These are phyloP conservation scores for Friedmanniomyces endolithicus DNA, from an alignment of 495 filamentous ascomycete species.

Conservation along the genomic window DNA sequence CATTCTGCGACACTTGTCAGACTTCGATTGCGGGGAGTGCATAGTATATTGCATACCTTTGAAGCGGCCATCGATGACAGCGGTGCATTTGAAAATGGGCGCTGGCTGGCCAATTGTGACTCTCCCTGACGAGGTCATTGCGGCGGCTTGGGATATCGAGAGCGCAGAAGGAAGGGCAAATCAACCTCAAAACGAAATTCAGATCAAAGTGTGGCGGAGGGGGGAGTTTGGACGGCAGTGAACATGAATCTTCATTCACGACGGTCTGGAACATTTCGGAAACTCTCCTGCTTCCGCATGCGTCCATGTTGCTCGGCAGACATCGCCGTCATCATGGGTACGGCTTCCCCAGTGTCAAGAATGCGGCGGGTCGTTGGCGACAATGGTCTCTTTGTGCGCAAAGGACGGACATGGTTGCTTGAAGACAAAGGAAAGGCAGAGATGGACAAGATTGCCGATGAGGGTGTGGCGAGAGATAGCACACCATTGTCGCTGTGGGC, in stretches of 20 bases:
- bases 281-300: background rate
- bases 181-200: no score
- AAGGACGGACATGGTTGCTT: background rate
- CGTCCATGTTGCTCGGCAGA: background rate
- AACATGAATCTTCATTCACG: background rate
- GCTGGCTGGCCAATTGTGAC: constrained; percentile 6
- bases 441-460: background rate
- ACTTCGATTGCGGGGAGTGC: background rate
- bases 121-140: background rate
- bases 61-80: constrained; percentile 7
- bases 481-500: no score
- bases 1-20: constrained; percentile 20
- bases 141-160: background rate
- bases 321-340: background rate
- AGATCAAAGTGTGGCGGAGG: background rate
- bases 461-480: background rate
- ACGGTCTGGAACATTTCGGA: background rate
- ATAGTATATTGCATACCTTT: background rate
- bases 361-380: background rate
- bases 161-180: background rate
- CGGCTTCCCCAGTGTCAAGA: background rate
- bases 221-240: background rate
- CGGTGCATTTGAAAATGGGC: background rate
- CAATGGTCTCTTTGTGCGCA: background rate
- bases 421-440: background rate